Conservation (phyloP, 129 eudicot species). For the Erigeron canadensis region DNA sequence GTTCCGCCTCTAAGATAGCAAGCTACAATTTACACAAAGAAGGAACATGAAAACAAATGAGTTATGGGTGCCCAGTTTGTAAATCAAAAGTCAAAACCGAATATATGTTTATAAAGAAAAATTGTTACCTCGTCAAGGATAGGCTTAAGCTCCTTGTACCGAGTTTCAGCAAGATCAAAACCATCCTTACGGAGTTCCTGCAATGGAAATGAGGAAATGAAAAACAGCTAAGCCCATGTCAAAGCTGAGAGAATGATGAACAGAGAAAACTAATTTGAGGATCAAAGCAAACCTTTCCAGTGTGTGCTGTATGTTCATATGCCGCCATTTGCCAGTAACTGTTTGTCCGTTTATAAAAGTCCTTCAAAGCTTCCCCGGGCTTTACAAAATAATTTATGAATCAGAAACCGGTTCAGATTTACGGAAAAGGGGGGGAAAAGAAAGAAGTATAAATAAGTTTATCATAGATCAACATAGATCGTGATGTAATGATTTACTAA, state of each 20-base stretch:
- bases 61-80: not conserved
- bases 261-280: constrained; percentile 7
- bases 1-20: constrained; percentile 85
- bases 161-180: constrained; percentile 92
- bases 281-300: constrained; percentile 73
- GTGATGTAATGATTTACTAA: constrained; percentile 1
- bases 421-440: not conserved
- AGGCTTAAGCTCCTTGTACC: constrained; percentile 93
- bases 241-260: constrained; percentile 14
- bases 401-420: not conserved
- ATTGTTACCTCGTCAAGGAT: constrained; percentile 84
- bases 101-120: constrained; percentile 4
- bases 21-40: constrained; percentile 41
- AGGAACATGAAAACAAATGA: not conserved
- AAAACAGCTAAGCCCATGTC: constrained; percentile 9
- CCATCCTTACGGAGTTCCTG: constrained; percentile 99
- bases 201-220: constrained; percentile 11
- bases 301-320: constrained; percentile 94
- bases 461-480: not conserved
- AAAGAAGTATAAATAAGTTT: constrained; percentile 1
- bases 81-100: not conserved
- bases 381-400: constrained; percentile 25
- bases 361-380: constrained; percentile 95
- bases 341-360: constrained; percentile 90
- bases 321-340: constrained; percentile 99